Evolutionary conservation across 2,329 filamentous ascomycete genomes (phyloP).

Genomic region (Cercospora sesami): DNA sequence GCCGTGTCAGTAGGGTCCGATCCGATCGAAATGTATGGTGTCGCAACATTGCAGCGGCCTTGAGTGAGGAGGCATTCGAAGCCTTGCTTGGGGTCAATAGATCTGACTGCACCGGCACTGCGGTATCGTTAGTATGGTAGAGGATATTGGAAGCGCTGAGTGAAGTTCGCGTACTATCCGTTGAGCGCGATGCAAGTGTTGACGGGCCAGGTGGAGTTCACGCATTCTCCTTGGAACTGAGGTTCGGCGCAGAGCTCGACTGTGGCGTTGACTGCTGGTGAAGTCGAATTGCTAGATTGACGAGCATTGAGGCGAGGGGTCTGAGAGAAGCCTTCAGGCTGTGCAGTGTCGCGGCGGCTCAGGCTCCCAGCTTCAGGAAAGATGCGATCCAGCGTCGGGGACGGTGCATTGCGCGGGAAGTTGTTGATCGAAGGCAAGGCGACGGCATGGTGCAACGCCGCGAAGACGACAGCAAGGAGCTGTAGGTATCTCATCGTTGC

Average conservation of each 20-base stretch:
- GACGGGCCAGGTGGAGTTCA: constrained; percentile 28
- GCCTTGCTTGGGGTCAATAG: constrained; percentile 29
- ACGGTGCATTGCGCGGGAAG: neutral
- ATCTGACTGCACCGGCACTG: constrained; percentile 29
- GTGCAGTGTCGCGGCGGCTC: neutral
- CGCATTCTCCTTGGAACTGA: constrained; percentile 33
- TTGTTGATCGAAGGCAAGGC: neutral
- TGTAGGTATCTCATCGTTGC: constrained; percentile 4
- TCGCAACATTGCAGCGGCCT: constrained; percentile 27
- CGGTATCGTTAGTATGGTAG: neutral
- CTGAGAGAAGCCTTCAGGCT: constrained; percentile 3
- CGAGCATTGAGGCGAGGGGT: neutral
- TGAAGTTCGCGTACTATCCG: constrained; percentile 31
- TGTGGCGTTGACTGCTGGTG: constrained; percentile 27
- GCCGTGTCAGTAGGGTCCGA: constrained; percentile 14
- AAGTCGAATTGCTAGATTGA: constrained; percentile 13
- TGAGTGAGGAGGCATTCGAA: constrained; percentile 37
- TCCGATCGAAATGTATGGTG: constrained; percentile 17
- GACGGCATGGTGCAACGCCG: neutral
- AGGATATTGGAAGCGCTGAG: neutral
- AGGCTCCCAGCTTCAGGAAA: constrained; percentile 8
- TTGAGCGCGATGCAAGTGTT: constrained; percentile 32
- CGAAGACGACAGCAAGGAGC: neutral
- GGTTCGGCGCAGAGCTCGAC: constrained; percentile 35
- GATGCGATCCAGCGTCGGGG: constrained; percentile 14